Base-by-base conservation (phyloP, 228 moss, liverwort and hornwort genomes). In the Sphagnum magellanicum region DNA sequence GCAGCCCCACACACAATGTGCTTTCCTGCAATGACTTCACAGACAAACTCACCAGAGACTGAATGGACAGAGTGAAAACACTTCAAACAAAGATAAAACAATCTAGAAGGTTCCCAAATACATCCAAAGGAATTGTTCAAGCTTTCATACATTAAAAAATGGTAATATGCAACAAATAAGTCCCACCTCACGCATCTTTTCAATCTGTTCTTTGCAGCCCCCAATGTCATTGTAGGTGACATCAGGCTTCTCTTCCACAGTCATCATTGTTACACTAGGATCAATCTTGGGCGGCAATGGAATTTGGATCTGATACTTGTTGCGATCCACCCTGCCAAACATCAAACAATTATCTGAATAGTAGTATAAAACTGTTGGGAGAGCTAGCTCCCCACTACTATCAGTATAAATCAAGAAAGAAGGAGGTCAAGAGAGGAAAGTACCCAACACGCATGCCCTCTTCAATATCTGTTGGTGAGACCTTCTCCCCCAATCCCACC, bases 381-480 rank as follows among this genome's bases (percentile, higher is more conserved):
- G 32, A 32, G 32, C 32, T 32, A 32, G 32, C 32, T 32, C 32
- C 32, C 32, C 32, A 32, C 32, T 32, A 32, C 32, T 32, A 3
- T 32, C 32, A 2, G 32, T 2, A 3, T 32, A 32, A 32, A 32
- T 32, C 32, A 32, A 32, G 32, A 32, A 32, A 32, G 32, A 32
- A 32, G 32, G 32, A 3, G 32, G 32, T 32, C 32, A 32, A 32
- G 32, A 32, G 32, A 32, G 32, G 32, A 32, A 32, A 32, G 32
- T 82, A 98, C 98, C 98, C 98, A 53, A 98, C 98, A 70, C 98
- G 89, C 98, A 98, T 98, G 59, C 98, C 98, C 79, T 98, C 98
- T 80, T 98, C 98, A 68, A 98, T 98, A 68, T 98, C 98, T 67
- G 98, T 98, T 51, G 98, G 98, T 70, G 98, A 98, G 11, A 98